Evolutionary conservation across 192 early-diverging fungal genomes (phyloP), one percentile per base, ranked within the genome.

Genomic region (Gamsiella multidivaricata): DNA sequence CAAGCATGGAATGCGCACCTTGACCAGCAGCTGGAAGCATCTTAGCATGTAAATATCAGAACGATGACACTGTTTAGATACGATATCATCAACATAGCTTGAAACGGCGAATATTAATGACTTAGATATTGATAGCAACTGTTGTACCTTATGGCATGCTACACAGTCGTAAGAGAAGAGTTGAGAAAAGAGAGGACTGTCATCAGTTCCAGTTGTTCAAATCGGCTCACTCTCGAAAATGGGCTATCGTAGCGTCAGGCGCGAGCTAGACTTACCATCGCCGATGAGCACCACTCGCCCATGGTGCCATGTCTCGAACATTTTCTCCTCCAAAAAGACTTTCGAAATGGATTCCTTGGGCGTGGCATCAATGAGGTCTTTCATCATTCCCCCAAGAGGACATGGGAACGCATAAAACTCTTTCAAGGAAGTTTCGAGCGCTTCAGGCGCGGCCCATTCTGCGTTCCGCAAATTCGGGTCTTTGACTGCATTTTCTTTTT

Each of bases 181-280:
- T 1, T 11, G 1, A 22, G 49, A 2, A 17, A 39, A 15, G n/a
- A n/a, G n/a, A n/a, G n/a, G n/a, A n/a, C n/a, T n/a, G n/a, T 2
- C 33, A 56, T 20, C 10, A 23, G n/a, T 7, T 10, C 0, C 32
- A 3, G 9, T 54, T 54, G 1, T 23, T 32, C 53, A 28, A 32
- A 11, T 32, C 26, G n/a, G n/a, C 26, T n/a, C n/a, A n/a, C n/a
- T n/a, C n/a, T n/a, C n/a, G n/a, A n/a, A n/a, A n/a, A n/a, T n/a
- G n/a, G n/a, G n/a, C n/a, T n/a, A n/a, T n/a, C n/a, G n/a, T n/a
- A n/a, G n/a, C n/a, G n/a, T n/a, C n/a, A n/a, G n/a, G n/a, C n/a
- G n/a, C n/a, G n/a, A n/a, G n/a, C n/a, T n/a, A n/a, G n/a, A 12
- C 32, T 14, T 56, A 56, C 54, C 54, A 56, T 56, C 54, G 6